These are phyloP conservation scores for Phanerochaete sordida DNA, from an alignment of 768 basidiomycete genomes.

Conservation along the genomic window DNA sequence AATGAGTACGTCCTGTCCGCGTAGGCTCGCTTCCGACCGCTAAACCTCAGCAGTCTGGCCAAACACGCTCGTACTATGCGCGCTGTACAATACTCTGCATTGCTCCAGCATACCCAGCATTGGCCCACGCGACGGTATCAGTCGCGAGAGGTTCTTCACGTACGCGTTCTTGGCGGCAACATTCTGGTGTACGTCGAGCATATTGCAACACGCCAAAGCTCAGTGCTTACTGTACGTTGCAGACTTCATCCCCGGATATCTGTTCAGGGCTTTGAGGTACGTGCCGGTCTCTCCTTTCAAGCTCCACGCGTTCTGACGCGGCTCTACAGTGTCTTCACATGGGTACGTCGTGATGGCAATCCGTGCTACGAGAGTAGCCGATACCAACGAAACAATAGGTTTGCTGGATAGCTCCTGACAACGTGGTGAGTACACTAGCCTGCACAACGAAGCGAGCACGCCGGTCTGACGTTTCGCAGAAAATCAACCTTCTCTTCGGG, in stretches of 20 bases:
- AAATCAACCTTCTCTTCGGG: slow-evolving; percentile 59
- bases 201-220: slow-evolving; percentile 4
- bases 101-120: slow-evolving; percentile 54
- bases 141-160: slow-evolving; percentile 56
- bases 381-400: slow-evolving; percentile 31
- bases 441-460: too few relatives aligned
- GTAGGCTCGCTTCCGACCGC: neutral
- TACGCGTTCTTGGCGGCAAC: slow-evolving; percentile 47
- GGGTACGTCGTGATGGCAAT: slow-evolving; percentile 31
- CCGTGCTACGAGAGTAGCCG: neutral
- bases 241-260: slow-evolving; percentile 63
- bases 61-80: slow-evolving; percentile 63
- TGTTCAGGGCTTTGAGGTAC: slow-evolving; percentile 50
- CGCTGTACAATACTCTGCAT: slow-evolving; percentile 73
- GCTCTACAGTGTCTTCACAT: slow-evolving; percentile 41
- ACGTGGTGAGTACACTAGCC: slow-evolving; percentile 40
- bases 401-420: slow-evolving; percentile 62
- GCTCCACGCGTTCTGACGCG: neutral
- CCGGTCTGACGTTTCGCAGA: slow-evolving; percentile 24
- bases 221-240: neutral
- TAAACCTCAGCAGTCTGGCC: slow-evolving; percentile 56
- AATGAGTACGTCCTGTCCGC: slow-evolving; percentile 21
- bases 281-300: slow-evolving; percentile 5
- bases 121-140: slow-evolving; percentile 49
- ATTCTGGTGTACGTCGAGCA: slow-evolving; percentile 34